Percentiles rank a stretch among this genome's conserved stretches.
These are phyloP conservation scores for Oidiodendron maius DNA, from an alignment of 495 filamentous ascomycete species.

Conservation along the genomic window DNA sequence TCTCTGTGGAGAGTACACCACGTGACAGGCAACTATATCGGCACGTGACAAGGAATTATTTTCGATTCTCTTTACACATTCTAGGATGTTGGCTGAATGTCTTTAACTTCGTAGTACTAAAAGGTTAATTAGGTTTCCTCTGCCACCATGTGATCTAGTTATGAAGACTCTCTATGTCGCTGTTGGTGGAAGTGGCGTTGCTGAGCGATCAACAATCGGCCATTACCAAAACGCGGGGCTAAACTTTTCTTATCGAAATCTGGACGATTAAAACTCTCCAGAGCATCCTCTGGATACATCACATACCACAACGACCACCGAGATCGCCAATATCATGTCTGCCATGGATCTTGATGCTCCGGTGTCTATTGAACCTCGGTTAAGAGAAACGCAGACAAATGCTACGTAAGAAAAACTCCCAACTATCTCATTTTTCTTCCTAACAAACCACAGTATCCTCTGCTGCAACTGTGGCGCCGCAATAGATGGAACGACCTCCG, in stretches of 20 bases:
- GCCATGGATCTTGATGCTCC: conserved; percentile 66
- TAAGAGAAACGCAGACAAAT: conserved; percentile 38
- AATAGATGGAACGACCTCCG: conserved; percentile 84
- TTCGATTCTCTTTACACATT: too few species aligned
- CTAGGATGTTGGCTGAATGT: too few species aligned
- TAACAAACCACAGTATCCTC: conserved; percentile 58
- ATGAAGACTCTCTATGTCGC: too few species aligned
- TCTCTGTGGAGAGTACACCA: too few species aligned
- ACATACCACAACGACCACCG: not conserved
- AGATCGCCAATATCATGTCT: conserved; percentile 38
- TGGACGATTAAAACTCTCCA: too few species aligned
- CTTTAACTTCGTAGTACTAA: too few species aligned
- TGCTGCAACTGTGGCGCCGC: conserved; percentile 92
- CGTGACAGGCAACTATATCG: too few species aligned
- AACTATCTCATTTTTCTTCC: conserved; percentile 6
- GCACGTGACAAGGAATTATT: too few species aligned
- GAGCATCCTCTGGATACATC: conserved; percentile 2
- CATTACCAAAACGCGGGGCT: conserved; percentile 14
- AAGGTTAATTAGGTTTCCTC: too few species aligned
- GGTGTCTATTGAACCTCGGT: conserved; percentile 45
- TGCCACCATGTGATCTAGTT: too few species aligned
- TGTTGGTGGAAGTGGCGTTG: conserved; percentile 12
- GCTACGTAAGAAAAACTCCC: conserved; percentile 50
- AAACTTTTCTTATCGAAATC: conserved; percentile 16
- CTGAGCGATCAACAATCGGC: conserved; percentile 9